Conservation (phyloP, 345 rosid genomes). For the Mangifera indica region DNA sequence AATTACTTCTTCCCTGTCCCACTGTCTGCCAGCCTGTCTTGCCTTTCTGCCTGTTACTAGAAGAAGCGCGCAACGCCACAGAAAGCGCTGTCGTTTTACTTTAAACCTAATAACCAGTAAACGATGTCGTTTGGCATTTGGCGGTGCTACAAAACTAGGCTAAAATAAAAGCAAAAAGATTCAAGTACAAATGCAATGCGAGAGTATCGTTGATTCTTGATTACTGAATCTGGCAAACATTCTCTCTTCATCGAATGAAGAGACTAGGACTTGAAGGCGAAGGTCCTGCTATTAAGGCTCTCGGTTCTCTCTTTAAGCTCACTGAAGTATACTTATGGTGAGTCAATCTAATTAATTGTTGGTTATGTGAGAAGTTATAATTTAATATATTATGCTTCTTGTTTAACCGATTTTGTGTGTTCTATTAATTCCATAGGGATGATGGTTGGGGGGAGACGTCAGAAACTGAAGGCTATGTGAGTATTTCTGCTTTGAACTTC, state of each 20-base stretch:
- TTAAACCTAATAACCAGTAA: neutral
- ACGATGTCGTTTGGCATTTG: neutral
- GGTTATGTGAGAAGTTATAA: neutral
- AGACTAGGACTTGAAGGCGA: conserved; percentile 26
- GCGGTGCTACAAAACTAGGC: neutral
- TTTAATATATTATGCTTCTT: neutral
- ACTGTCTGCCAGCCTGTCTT: neutral
- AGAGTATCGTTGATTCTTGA: neutral
- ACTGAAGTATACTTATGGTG: conserved; percentile 70
- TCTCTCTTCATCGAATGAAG: conserved; percentile 13
- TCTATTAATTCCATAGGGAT: conserved; percentile 41
- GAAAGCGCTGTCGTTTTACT: neutral
- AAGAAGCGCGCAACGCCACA: no score
- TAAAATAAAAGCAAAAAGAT: neutral
- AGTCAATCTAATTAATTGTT: neutral
- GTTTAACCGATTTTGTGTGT: conserved; percentile 1
- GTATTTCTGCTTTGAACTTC: conserved; percentile 16
- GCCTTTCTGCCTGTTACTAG: neutral
- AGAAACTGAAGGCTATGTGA: conserved; percentile 36
- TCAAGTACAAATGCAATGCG: no score
- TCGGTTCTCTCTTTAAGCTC: conserved; percentile 75
- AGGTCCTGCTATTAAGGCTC: conserved; percentile 50
- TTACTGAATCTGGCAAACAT: neutral
- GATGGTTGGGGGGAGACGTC: conserved; percentile 47
- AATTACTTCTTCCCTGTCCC: neutral